Base-by-base conservation (phyloP, 768 basidiomycete genomes). In the Thelephora aurantiotincta region DNA sequence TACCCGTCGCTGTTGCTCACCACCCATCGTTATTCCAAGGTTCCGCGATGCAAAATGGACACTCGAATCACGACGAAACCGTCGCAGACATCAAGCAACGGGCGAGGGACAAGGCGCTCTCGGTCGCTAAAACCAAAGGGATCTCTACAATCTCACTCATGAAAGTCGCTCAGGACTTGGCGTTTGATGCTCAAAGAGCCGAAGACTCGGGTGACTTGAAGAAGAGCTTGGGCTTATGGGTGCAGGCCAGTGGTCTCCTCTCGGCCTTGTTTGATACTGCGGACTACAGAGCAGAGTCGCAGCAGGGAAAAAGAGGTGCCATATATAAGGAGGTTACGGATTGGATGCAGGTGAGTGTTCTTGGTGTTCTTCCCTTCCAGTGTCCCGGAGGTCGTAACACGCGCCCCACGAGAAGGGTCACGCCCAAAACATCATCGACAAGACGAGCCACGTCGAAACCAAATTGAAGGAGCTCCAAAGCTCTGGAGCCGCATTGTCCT, bases 301-400 rank as follows among this genome's bases (percentile, higher is more conserved):
- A 60, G 42, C 65, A 65, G 34, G 73, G 70, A 36, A 74, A 71
- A 50, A 69, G 69, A 49, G 77, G 77, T 13, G 63, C 71, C 33
- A 60, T 85, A 43, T 71, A 72, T 61, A 77, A 73, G 61, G 82
- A 84, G 54, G 71, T 84, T 47, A 55, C 67, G 37, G 75, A 78
- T 19, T 83, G 86, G 50, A 68, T 78, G 55, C 69, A 75, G 68
- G 85, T 87, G 55, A 30, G 72, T 66, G 42, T 36, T 49, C 16
- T 50, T 14, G 41, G 42, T 7, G 6, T 14, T 3, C 14, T 33
- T 38, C 19, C 33, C 14, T 20, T 35, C 33, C 22, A 11, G 30
- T 18, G 14, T 37, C 43, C 45, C 13, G 20, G 11, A 34, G 14
- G 44, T 46, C 35, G 47, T 33, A 16, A 18, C 7, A n/a, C 33